Evolutionary conservation across 768 basidiomycete genomes (phyloP), one percentile per base, ranked within the genome.

Genomic region (Podaxis carcinomalis): DNA sequence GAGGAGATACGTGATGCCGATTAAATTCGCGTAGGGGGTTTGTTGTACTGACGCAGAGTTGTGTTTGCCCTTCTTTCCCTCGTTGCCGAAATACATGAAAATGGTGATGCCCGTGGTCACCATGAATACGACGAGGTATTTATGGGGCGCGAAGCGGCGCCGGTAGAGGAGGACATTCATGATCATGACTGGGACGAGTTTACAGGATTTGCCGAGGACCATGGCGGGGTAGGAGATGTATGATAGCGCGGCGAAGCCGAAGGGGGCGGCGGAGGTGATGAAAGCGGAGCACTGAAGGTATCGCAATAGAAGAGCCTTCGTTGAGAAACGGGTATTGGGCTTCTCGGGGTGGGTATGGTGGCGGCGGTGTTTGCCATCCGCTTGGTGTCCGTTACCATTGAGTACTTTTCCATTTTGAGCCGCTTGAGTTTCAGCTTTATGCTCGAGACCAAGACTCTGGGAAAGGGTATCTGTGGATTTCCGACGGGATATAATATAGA

Each of bases 171-270:
- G 68, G 67, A 98, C 87, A 75, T 98, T 98, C 90, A 98, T 95
- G 73, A 98, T 83, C 86, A 96, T 93, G 62, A 95, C 97, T 0
- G 97, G 97, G 47, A 99, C 93, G 70, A 99, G 92, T 72, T 98
- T 98, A 82, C 97, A 98, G 0, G 95, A 98, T 74, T 98, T 98
- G 56, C 93, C 97, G 65, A 98, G 89, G 36, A 98, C 95, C 92
- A 98, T 96, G 47, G 96, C 94, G 53, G 97, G 97, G 79, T 98
- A 98, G 16, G 94, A 94, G 70, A 99, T 95, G 76, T 96, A 93
- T 25, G 92, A 87, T 46, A 98, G 88, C 4, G 95, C 87, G 10
- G 95, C 90, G 76, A 98, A 98, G 56, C 96, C 95, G 70, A 98
- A 96, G 2, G 96, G 97, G 21, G 94, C 91, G 1, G 96, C 96